Conservation (phyloP, 768 basidiomycete genomes). For the Amanita molliuscula region DNA sequence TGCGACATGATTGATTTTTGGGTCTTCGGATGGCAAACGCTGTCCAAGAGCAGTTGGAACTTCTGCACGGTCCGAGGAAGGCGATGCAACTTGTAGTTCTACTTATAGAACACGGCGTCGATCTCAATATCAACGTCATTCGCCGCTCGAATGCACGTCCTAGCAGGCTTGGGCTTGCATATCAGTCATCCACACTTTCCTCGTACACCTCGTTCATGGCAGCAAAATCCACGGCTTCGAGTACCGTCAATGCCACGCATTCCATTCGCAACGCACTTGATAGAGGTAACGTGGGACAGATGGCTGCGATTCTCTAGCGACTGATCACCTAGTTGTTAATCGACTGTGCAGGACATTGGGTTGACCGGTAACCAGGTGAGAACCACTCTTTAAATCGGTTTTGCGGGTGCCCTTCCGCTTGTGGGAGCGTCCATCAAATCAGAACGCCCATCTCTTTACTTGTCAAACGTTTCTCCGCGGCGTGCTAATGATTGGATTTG, state of each 20-base stretch:
- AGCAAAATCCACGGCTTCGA: too few relatives aligned
- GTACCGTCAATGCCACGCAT: conserved; percentile 18
- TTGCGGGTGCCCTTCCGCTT: conserved; percentile 35
- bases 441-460: conserved; percentile 40
- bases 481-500: conserved; percentile 43
- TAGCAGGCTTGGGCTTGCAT: conserved; percentile 49
- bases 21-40: too few relatives aligned
- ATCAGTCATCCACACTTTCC: background rate
- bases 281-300: conserved; percentile 40
- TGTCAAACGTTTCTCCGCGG: conserved; percentile 38
- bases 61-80: too few relatives aligned
- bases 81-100: too few relatives aligned
- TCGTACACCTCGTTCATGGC: conserved; percentile 51
- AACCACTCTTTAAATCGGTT: background rate
- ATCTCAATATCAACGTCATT: conserved; percentile 67
- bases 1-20: conserved; percentile 10
- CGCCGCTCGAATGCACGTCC: conserved; percentile 68
- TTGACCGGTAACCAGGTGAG: conserved; percentile 34
- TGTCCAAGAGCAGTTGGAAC: too few relatives aligned
- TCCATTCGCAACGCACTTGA: conserved; percentile 29
- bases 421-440: conserved; percentile 15
- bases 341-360: conserved; percentile 23
- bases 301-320: conserved; percentile 17
- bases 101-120: too few relatives aligned
- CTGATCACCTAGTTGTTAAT: background rate